Conservation (phyloP, 1,284 basidiomycete genomes). For the Cutaneotrichosporon sp. region DNA sequence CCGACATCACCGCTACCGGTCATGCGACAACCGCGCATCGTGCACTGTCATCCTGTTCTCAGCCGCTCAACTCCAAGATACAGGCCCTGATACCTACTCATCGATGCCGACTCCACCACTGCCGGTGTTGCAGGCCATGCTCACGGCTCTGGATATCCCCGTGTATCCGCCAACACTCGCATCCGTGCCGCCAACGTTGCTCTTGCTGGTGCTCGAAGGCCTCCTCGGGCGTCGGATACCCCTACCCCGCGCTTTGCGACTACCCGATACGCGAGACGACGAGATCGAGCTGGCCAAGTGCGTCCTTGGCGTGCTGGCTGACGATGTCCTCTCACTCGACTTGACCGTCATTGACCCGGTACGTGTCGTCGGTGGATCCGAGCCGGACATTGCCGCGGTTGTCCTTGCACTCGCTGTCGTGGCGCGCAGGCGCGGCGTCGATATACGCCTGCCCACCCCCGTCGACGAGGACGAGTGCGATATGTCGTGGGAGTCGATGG, state of each 20-base stretch:
- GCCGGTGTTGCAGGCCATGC: constrained; percentile 23
- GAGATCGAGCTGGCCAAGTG: constrained; percentile 28
- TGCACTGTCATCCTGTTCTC: too few species aligned
- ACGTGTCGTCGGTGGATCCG: constrained; percentile 15
- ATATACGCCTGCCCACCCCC: constrained; percentile 1
- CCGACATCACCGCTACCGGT: too few species aligned
- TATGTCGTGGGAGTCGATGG: constrained; percentile 1
- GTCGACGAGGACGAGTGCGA: constrained; percentile 3
- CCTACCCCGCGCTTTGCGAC: constrained; percentile 14
- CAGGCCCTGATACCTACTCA: not conserved
- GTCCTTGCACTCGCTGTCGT: constrained; percentile 31
- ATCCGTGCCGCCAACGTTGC: constrained; percentile 24
- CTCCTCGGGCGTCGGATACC: constrained; percentile 18
- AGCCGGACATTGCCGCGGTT: constrained; percentile 24
- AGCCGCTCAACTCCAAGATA: too few species aligned
- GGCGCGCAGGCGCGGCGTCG: constrained; percentile 25
- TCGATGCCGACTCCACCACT: constrained; percentile 31
- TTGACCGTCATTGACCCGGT: constrained; percentile 24
- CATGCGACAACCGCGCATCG: too few species aligned
- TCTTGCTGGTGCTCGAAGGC: constrained; percentile 27
- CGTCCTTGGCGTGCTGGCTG: constrained; percentile 27
- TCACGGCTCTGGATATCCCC: constrained; percentile 20
- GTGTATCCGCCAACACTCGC: constrained; percentile 19
- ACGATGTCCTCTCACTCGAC: constrained; percentile 28
- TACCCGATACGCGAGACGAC: constrained; percentile 12